Percentiles rank a stretch among this genome's conserved stretches.
Conservation (phyloP, 2,329 filamentous ascomycete genomes). For the Hypoxylon sp. region DNA sequence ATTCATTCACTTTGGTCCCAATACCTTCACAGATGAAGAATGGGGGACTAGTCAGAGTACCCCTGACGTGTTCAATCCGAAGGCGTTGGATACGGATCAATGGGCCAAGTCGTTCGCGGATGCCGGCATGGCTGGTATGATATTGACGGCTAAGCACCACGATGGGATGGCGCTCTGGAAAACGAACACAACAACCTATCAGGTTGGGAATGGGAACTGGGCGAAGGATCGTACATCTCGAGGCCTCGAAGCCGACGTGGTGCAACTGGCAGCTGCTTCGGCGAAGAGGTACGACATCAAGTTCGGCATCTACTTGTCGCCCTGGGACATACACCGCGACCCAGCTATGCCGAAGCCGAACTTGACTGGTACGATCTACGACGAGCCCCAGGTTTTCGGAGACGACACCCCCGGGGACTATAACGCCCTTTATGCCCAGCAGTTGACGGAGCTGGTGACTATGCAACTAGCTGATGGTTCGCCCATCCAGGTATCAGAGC, state of each 20-base stretch:
- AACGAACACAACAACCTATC: constrained; percentile 46
- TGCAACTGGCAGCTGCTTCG: constrained; percentile 45
- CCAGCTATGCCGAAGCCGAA: constrained; percentile 47
- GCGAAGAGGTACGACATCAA: constrained; percentile 46
- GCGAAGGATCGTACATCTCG: constrained; percentile 39
- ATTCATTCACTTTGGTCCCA: constrained; percentile 44
- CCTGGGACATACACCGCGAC: constrained; percentile 50
- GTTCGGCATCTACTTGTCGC: constrained; percentile 48
- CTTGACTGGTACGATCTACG: constrained; percentile 44
- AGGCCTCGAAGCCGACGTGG: constrained; percentile 44
- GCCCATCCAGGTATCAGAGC: constrained; percentile 39
- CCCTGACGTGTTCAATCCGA: constrained; percentile 42
- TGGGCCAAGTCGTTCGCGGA: constrained; percentile 42
- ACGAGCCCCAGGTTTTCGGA: constrained; percentile 48
- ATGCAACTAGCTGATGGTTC: constrained; percentile 33
- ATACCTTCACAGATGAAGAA: constrained; percentile 45
- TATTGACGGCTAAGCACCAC: constrained; percentile 49
- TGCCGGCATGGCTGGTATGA: constrained; percentile 47
- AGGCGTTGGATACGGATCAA: constrained; percentile 42
- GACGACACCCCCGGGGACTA: constrained; percentile 44
- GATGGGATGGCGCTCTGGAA: constrained; percentile 49
- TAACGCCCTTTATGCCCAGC: constrained; percentile 44
- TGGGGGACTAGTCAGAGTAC: constrained; percentile 41
- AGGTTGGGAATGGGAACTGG: constrained; percentile 45
- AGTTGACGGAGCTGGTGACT: constrained; percentile 42